These are phyloP conservation scores for Debaryomyces coudertii DNA, from an alignment of 1,139 yeast genomes.

Conservation along the genomic window DNA sequence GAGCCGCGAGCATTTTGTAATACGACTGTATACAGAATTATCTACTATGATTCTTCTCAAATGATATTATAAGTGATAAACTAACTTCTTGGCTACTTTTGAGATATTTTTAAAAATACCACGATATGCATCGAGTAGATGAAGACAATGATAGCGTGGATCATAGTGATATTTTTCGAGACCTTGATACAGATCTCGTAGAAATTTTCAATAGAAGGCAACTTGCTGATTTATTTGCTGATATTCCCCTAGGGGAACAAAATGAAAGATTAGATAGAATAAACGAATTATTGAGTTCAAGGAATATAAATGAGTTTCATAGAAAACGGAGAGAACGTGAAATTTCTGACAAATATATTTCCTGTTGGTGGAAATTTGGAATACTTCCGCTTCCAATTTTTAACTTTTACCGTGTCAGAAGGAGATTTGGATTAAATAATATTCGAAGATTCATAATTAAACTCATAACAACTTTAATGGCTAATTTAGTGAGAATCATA, in stretches of 20 bases:
- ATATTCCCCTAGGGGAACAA: conserved; percentile 20
- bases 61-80: not conserved
- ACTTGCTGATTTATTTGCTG: conserved; percentile 11
- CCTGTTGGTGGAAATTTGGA: conserved; percentile 21
- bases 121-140: not conserved
- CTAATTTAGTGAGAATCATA: conserved; percentile 18
- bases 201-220: conserved; percentile 27
- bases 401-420: conserved; percentile 30
- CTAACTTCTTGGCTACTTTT: not conserved
- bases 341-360: not conserved
- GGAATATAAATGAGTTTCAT: conserved; percentile 10
- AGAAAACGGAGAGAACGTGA: not conserved
- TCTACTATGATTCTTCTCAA: not conserved
- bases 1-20: not conserved
- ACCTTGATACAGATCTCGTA: conserved; percentile 26
- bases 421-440: conserved; percentile 17
- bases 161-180: conserved; percentile 24
- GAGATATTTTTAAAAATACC: not conserved
- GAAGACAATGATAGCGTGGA: conserved; percentile 4
- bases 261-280: conserved; percentile 18
- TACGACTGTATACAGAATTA: not conserved
- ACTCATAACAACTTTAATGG: conserved; percentile 4
- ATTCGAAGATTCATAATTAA: conserved; percentile 4
- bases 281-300: conserved; percentile 14
- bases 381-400: conserved; percentile 34